Conservation (phyloP, 2,329 filamentous ascomycete genomes). For the Penicillium aurantiogriseum region DNA sequence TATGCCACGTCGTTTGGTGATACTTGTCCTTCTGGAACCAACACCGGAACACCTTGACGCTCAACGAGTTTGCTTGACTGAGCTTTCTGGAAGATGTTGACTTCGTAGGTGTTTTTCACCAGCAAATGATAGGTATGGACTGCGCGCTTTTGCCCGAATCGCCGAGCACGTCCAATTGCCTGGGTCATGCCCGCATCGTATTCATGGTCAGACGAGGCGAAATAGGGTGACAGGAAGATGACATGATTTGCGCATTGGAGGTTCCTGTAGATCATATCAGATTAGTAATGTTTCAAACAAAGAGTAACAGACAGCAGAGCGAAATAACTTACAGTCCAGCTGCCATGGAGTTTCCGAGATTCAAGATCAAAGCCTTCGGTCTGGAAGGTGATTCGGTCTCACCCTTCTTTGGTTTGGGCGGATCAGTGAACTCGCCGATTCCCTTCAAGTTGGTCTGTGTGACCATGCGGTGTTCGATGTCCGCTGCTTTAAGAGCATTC, state of each 20-base stretch:
- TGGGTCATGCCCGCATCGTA: constrained; percentile 62
- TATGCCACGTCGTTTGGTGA: not conserved
- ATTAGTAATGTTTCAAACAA: constrained; percentile 8
- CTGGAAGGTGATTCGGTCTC: not conserved
- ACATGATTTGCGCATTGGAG: constrained; percentile 64
- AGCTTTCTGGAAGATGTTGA: constrained; percentile 44
- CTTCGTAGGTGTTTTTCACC: constrained; percentile 45
- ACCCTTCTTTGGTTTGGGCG: not conserved
- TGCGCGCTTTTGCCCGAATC: constrained; percentile 57
- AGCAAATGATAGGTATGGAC: constrained; percentile 59
- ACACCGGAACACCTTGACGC: constrained; percentile 20
- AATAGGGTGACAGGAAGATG: constrained; percentile 60
- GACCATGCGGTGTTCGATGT: constrained; percentile 40
- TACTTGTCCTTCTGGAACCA: constrained; percentile 8
- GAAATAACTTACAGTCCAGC: constrained; percentile 55
- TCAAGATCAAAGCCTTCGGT: constrained; percentile 56
- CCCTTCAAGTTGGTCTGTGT: constrained; percentile 25
- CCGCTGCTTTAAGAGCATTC: constrained; percentile 27
- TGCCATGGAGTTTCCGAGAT: constrained; percentile 56
- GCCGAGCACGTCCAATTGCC: constrained; percentile 59
- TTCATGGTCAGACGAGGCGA: constrained; percentile 50
- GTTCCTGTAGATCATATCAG: constrained; percentile 47
- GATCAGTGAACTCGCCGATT: constrained; percentile 37
- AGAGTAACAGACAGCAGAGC: not conserved
- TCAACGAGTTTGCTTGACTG: constrained; percentile 31